A percentile compares a stretch with the other conserved stretches of the same genome.
Evolutionary conservation across 208 protist species (phyloP).

Genomic region (Trypanosoma rangeli): DNA sequence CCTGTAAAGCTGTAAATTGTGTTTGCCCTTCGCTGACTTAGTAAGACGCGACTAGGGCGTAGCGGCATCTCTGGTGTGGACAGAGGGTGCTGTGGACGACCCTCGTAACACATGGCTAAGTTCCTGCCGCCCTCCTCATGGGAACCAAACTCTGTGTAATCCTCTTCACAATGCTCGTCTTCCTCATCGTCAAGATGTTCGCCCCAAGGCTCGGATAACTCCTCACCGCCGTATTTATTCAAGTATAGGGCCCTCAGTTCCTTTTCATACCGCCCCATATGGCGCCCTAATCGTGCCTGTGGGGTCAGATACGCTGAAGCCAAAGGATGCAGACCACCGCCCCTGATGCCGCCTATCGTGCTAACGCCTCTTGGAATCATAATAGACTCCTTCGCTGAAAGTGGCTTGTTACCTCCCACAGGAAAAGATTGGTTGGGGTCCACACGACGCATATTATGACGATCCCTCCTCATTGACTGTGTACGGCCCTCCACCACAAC

Average conservation of each 20-base stretch:
- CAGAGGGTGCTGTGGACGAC: conserved; percentile 7
- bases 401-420: neutral
- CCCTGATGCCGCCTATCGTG: neutral
- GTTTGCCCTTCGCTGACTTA: conserved; percentile 61
- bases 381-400: conserved; percentile 1
- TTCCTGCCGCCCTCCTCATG: neutral
- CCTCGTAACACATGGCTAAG: conserved; percentile 4
- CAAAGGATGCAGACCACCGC: neutral
- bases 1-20: conserved; percentile 75
- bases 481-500: conserved; percentile 9
- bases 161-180: conserved; percentile 14
- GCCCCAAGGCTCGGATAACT: neutral
- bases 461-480: neutral
- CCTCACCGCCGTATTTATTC: conserved; percentile 10
- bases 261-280: conserved; percentile 56
- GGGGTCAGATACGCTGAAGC: conserved; percentile 39
- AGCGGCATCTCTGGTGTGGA: conserved; percentile 18
- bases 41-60: conserved; percentile 14
- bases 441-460: conserved; percentile 3
- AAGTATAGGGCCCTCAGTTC: conserved; percentile 38
- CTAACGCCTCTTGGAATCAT: conserved; percentile 9
- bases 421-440: neutral
- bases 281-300: conserved; percentile 51
- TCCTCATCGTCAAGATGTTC: conserved; percentile 1
- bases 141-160: conserved; percentile 2